Conservation (phyloP, 1,139 yeast genomes). For the Ashbya aceris region DNA sequence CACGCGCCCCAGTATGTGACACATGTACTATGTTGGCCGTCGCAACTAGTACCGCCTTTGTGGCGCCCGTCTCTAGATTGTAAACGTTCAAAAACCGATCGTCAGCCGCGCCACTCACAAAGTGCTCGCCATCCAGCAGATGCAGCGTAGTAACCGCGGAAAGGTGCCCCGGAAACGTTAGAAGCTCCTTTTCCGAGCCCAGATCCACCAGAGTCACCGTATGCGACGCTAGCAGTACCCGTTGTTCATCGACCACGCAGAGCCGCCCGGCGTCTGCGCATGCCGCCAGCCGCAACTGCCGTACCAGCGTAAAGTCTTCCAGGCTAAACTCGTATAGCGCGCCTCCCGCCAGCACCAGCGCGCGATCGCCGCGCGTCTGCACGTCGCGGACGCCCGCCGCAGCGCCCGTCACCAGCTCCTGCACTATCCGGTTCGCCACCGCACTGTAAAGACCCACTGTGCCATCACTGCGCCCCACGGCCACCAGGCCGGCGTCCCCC, state of each 20-base stretch:
- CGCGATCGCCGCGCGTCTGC: constrained; percentile 40
- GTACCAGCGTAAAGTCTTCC: constrained; percentile 33
- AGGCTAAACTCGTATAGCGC: constrained; percentile 57
- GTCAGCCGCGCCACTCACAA: constrained; percentile 60
- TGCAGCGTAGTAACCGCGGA: constrained; percentile 47
- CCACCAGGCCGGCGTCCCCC: constrained; percentile 35
- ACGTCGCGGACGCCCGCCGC: constrained; percentile 47
- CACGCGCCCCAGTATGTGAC: constrained; percentile 36
- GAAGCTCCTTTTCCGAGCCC: constrained; percentile 31
- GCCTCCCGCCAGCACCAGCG: constrained; percentile 56
- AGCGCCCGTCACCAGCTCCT: constrained; percentile 43
- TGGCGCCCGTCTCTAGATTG: constrained; percentile 32
- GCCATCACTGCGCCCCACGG: constrained; percentile 63
- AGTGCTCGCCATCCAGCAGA: constrained; percentile 33
- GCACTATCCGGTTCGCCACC: constrained; percentile 45
- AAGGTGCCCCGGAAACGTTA: constrained; percentile 65
- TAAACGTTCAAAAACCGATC: constrained; percentile 75
- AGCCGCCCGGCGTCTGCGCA: constrained; percentile 20
- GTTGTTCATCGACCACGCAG: constrained; percentile 14
- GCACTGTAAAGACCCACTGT: constrained; percentile 61
- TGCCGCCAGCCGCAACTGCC: constrained; percentile 36
- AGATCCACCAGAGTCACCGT: constrained; percentile 45
- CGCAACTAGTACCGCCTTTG: constrained; percentile 51
- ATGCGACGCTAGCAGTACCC: constrained; percentile 53
- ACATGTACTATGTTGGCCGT: constrained; percentile 47